Percentiles rank a stretch among this genome's conserved stretches.
These are phyloP conservation scores for Populus tomentosa DNA, from an alignment of 441 rosid species.

Conservation along the genomic window DNA sequence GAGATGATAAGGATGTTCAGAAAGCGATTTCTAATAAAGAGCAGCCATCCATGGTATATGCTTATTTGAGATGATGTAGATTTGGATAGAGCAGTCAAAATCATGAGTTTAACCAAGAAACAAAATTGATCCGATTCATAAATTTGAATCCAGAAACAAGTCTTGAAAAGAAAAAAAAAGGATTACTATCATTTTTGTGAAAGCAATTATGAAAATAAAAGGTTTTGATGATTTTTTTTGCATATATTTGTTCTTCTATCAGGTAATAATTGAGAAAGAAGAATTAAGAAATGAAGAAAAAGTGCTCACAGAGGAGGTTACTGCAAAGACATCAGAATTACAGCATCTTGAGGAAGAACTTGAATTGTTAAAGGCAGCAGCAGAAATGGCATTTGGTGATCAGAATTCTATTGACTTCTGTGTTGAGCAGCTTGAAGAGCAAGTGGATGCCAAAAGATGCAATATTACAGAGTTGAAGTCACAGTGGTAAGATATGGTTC, in stretches of 20 bases:
- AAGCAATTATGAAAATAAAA: neutral
- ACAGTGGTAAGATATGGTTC: conserved; percentile 43
- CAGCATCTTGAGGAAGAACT: conserved; percentile 48
- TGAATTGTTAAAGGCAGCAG: conserved; percentile 48
- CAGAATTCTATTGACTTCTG: conserved; percentile 43
- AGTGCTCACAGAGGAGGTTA: conserved; percentile 27
- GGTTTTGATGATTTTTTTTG: conserved; percentile 2
- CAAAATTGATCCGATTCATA: neutral
- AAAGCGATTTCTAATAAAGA: conserved; percentile 12
- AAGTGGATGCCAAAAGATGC: conserved; percentile 35
- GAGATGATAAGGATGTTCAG: conserved; percentile 13
- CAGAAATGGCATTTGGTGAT: conserved; percentile 50
- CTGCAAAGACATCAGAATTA: conserved; percentile 37
- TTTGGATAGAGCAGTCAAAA: neutral
- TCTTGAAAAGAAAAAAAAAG: neutral
- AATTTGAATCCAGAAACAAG: neutral
- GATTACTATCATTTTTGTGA: neutral
- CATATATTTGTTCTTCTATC: conserved; percentile 20
- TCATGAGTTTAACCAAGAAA: neutral
- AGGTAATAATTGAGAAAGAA: conserved; percentile 31
- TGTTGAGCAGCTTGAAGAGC: conserved; percentile 45
- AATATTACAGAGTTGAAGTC: conserved; percentile 41
- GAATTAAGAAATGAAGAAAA: conserved; percentile 30
- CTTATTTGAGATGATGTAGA: conserved; percentile 7
- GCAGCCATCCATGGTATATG: conserved; percentile 35